Base-by-base conservation (phyloP, 169 alveolate species). In the Eimeria praecox region DNA sequence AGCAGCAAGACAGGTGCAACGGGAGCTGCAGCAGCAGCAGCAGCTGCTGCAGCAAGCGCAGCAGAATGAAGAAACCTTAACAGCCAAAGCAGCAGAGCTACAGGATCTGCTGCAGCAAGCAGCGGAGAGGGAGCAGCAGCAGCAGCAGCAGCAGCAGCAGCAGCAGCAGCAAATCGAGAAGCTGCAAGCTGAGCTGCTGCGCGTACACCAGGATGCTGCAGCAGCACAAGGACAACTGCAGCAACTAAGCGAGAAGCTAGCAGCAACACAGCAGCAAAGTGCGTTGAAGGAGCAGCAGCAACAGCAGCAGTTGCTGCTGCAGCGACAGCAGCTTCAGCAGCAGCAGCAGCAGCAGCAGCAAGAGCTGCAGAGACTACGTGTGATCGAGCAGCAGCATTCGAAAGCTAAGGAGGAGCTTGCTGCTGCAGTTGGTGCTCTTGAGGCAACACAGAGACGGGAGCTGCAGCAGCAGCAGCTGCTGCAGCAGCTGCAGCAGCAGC, bases 401-500 rank as follows among this genome's bases (percentile, higher is more conserved):
- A 85, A 62, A 62, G 22, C 92, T 12, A 35, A 59, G n/a, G 92
- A 54, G 92, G 92, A 85, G 54, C 92, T 85, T 85, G 75, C 92
- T 59, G 80, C 92, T 85, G 92, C 92, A 30, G 44, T 59, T 40
- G 80, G 59, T 1, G 92, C 92, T 8, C 59, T 85, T 54, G 80
- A 85, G 54, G 92, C 92, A 38, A 85, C 92, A 3, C 92, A 85
- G 78, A 49, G 77, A 33, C 78, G 92, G 27, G 92, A 85, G 56
- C 80, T 85, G 80, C 92, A 85, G 92, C 92, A 85, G 92, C 92
- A 85, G 78, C 92, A 22, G 92, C 92, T 85, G 92, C 80, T 85
- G 80, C 92, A 85, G 92, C 92, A 85, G 80, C 92, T 85, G 78
- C 92, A 85, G 92, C 92, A 85, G 92, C 80, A 85, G 80, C 92